Conservation (phyloP, 2,329 filamentous ascomycete species). For the Colletotrichum lentis region DNA sequence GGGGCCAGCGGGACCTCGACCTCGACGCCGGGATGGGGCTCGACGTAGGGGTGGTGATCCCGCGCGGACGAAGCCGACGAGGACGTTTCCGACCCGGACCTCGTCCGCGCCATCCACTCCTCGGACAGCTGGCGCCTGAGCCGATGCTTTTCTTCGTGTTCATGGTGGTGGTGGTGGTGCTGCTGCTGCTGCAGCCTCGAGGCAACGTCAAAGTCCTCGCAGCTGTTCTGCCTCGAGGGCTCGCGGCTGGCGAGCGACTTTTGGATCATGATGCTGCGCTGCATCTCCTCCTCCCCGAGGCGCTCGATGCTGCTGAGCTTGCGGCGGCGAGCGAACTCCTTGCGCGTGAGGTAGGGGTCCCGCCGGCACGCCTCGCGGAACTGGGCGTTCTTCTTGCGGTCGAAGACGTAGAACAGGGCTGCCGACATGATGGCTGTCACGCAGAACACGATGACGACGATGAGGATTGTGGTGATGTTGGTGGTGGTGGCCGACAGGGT, state of each 20-base stretch:
- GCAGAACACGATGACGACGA: slow-evolving; percentile 42
- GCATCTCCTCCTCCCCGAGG: slow-evolving; percentile 48
- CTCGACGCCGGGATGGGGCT: slow-evolving; percentile 30
- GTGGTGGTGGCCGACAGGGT: not conserved
- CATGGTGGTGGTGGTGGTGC: not conserved
- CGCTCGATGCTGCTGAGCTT: slow-evolving; percentile 43
- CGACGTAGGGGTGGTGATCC: not conserved
- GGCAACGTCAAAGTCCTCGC: slow-evolving; percentile 6
- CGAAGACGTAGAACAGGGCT: slow-evolving; percentile 39
- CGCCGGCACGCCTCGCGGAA: slow-evolving; percentile 40
- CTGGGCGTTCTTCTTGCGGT: slow-evolving; percentile 40
- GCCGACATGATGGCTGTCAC: slow-evolving; percentile 41
- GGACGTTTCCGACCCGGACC: slow-evolving; percentile 23
- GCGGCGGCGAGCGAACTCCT: slow-evolving; percentile 40
- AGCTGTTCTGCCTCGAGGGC: slow-evolving; percentile 19
- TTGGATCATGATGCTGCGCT: slow-evolving; percentile 53
- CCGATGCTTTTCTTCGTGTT: too few relatives aligned
- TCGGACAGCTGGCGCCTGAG: not conserved
- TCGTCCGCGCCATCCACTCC: not conserved
- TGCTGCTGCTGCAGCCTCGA: slow-evolving; percentile 2
- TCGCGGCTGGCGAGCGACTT: slow-evolving; percentile 50
- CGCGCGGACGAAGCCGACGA: slow-evolving; percentile 3
- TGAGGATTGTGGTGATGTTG: slow-evolving; percentile 33
- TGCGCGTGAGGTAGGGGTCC: slow-evolving; percentile 43
- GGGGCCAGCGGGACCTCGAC: slow-evolving; percentile 23